Conservation (phyloP, 352 stramenopile genomes). For the Phytophthora sojae region DNA sequence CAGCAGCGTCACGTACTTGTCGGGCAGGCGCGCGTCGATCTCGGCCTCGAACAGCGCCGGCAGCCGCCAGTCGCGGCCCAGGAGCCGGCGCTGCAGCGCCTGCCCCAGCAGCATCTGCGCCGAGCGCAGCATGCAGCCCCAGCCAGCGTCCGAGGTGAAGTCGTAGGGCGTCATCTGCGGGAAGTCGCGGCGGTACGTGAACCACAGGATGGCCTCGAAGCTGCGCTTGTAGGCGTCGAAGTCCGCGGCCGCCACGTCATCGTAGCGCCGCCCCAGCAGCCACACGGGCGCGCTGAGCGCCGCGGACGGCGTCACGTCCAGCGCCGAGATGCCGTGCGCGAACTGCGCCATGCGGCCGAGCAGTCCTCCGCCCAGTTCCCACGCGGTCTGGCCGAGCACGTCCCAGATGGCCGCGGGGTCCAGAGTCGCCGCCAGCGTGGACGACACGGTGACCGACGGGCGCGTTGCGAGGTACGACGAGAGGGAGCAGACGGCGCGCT, state of each 20-base stretch:
- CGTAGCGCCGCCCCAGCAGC: constrained; percentile 52
- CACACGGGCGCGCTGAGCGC: constrained; percentile 54
- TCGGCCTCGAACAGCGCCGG: constrained; percentile 38
- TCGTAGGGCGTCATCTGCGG: constrained; percentile 88
- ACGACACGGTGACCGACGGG: constrained; percentile 3
- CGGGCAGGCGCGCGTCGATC: constrained; percentile 43
- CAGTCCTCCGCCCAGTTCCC: constrained; percentile 54
- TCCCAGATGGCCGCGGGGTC: constrained; percentile 28
- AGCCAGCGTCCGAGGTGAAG: constrained; percentile 93
- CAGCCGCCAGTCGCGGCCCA: constrained; percentile 62
- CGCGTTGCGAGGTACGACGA: not conserved
- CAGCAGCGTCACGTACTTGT: constrained; percentile 67
- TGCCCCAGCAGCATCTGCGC: constrained; percentile 96
- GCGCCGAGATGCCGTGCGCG: constrained; percentile 79
- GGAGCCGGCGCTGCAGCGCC: constrained; percentile 82
- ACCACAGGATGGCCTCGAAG: constrained; percentile 86
- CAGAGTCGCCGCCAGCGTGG: constrained; percentile 29
- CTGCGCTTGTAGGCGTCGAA: constrained; percentile 59
- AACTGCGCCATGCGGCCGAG: constrained; percentile 81
- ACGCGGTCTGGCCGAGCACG: constrained; percentile 33
- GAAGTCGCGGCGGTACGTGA: constrained; percentile 93
- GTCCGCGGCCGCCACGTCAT: constrained; percentile 43
- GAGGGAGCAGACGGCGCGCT: constrained; percentile 12
- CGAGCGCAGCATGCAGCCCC: constrained; percentile 96
- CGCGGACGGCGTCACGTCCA: constrained; percentile 56